Base-by-base conservation (phyloP, 352 stramenopile species). In the Phytopythium kandeliae region DNA sequence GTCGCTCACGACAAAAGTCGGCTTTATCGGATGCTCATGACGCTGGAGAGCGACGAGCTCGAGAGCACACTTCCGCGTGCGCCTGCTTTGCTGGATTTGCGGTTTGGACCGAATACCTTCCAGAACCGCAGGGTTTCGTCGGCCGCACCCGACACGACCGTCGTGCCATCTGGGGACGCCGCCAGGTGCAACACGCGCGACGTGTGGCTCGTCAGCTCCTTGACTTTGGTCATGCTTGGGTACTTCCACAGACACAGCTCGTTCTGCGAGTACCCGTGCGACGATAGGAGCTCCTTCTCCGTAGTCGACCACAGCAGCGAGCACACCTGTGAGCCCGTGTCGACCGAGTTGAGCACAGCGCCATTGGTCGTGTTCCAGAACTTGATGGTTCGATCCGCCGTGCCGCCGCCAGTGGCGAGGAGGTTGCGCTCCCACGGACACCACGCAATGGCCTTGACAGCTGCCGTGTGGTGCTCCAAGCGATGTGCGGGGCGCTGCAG, bases 61-160 rank as follows among this genome's bases (percentile, higher is more conserved):
- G 75, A 71, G 34, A 91, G 57, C 55, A 86, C 73, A 24, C 60
- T 62, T 35, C 66, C 72, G 16, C 58, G 67, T 17, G 73, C 83
- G 26, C 70, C 74, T 24, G 68, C 63, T 54, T 89, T 92, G 31
- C 66, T 75, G 22, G 68, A 66, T 55, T 92, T 92, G 50, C 85
- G 67, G 71, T 86, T 87, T 17, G 82, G 71, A 43, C 86, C 96
- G 67, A 99, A 99, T 7, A 99, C 85, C 57, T 99, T 97, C 97
- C 97, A 99, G 81, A 99, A 99, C 33, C 96, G 86, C 48, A 99
- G 72, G 5, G 97, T 99, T 78, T 99, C 97, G 62, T 99, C 97
- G 2, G 93, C 96, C 12, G 96, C 96, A 7, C 92, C 97, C 1
- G 97, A 99, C 16, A 98, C 92, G 28, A 99, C 96, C n/a, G 92